phyloP scores from a whole-genome alignment of 768 basidiomycete genomes.

The Cystobasidium ongulense region DNA sequence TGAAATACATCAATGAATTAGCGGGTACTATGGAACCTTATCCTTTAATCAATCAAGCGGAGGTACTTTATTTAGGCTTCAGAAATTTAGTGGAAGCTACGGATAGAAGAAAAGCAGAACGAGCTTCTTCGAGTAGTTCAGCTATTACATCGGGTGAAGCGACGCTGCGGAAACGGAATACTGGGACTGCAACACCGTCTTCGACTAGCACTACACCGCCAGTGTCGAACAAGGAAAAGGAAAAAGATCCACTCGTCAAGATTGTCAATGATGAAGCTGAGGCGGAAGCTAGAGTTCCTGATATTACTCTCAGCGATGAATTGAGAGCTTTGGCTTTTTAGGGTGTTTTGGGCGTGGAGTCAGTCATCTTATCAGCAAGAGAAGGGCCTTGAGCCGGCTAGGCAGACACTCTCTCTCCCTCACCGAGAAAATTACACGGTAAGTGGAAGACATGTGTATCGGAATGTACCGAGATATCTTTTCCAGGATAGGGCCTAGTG shows the following conservation, averaged over 20 bases:
- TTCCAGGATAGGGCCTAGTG: too few species aligned
- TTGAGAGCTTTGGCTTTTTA: neutral
- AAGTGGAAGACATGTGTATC: too few species aligned
- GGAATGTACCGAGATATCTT: too few species aligned
- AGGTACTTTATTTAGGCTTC: constrained; percentile 91
- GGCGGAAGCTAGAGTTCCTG: constrained; percentile 24
- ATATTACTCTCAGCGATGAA: neutral
- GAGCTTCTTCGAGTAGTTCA: neutral
- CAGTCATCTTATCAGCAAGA: too few species aligned
- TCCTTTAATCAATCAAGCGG: constrained; percentile 87
- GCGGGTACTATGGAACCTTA: constrained; percentile 82
- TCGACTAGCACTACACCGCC: neutral
- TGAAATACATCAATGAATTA: constrained; percentile 82
- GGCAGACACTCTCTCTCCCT: too few species aligned
- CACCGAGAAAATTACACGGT: too few species aligned
- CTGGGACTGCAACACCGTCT: neutral
- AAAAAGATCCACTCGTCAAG: constrained; percentile 22
- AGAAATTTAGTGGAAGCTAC: constrained; percentile 61
- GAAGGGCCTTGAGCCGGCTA: neutral
- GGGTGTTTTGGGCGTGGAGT: neutral
- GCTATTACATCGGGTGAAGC: too few species aligned
- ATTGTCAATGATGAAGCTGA: constrained; percentile 26
- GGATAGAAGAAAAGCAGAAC: constrained; percentile 28
- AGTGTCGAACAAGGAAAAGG: neutral
- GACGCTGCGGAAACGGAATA: neutral